Conservation (phyloP, 176 grass and related monocot species). For the Raddia distichophylla region DNA sequence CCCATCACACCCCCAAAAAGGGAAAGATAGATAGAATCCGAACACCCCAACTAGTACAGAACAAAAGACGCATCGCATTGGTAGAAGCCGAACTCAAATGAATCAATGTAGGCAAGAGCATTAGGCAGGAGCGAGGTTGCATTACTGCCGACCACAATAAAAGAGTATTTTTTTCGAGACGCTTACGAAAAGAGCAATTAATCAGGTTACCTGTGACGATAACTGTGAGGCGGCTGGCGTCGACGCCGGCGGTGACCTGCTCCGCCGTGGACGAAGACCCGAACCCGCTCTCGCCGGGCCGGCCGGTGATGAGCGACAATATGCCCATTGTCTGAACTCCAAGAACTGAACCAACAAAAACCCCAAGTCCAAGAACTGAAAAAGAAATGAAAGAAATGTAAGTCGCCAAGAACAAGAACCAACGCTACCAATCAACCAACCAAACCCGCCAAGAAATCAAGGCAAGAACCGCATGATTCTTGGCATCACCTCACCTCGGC, state of each 20-base stretch:
- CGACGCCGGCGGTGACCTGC: conserved; percentile 74
- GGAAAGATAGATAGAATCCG: background rate
- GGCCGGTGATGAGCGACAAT: conserved; percentile 69
- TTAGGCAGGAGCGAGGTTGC: conserved; percentile 16
- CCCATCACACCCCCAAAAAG: background rate
- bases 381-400: conserved; percentile 1
- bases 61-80: background rate
- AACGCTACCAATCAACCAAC: background rate
- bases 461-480: conserved; percentile 4
- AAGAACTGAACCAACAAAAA: background rate
- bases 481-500: conserved; percentile 2
- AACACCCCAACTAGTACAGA: background rate
- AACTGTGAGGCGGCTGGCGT: conserved; percentile 71
- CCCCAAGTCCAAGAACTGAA: background rate
- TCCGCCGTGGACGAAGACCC: conserved; percentile 84
- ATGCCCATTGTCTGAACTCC: conserved; percentile 46
- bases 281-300: conserved; percentile 76
- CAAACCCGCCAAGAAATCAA: background rate
- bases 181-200: background rate
- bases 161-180: background rate
- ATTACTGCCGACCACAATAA: background rate
- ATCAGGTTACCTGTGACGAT: conserved; percentile 68
- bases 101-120: background rate
- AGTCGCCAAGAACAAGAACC: conserved; percentile 4
- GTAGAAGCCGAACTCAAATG: background rate